Evolutionary conservation across 108 stramenopile genomes (phyloP).

Genomic region (Mediolabrus comicus): DNA sequence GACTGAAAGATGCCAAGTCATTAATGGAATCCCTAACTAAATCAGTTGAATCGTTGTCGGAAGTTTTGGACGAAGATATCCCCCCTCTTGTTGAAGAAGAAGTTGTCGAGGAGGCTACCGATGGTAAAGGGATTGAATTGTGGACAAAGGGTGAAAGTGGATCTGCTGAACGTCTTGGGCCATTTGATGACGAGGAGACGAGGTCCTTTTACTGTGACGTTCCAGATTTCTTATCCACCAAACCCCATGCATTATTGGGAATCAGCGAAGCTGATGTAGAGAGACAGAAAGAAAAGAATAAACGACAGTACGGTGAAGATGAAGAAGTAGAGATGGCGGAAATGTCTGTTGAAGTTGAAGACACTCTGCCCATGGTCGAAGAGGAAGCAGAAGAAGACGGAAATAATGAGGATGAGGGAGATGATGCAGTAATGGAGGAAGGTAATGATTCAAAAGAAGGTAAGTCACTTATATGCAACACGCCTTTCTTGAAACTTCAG

Average conservation of each 20-base stretch:
- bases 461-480: no score
- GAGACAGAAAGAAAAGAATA: conserved; percentile 65
- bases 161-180: conserved; percentile 64
- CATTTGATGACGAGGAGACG: conserved; percentile 92
- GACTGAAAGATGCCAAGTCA: conserved; percentile 82
- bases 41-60: conserved; percentile 75
- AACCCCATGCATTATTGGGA: conserved; percentile 88
- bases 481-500: background rate
- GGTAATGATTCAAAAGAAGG: conserved; percentile 6
- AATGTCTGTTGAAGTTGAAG: conserved; percentile 24
- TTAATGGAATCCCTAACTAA: conserved; percentile 77
- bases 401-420: conserved; percentile 41
- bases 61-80: conserved; percentile 68
- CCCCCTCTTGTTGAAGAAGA: conserved; percentile 80
- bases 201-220: conserved; percentile 92
- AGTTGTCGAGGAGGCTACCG: conserved; percentile 36
- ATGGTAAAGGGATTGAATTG: conserved; percentile 63
- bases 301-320: conserved; percentile 58
- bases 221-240: conserved; percentile 87
- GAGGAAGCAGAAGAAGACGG: conserved; percentile 30
- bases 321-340: conserved; percentile 27
- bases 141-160: conserved; percentile 77
- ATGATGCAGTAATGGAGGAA: conserved; percentile 44
- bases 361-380: conserved; percentile 14
- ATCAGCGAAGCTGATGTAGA: conserved; percentile 74